A percentile compares a stretch with the other conserved stretches of the same genome.
These are phyloP conservation scores for Yarrowia sp. DNA, from an alignment of 805 yeast genomes.

Conservation along the genomic window DNA sequence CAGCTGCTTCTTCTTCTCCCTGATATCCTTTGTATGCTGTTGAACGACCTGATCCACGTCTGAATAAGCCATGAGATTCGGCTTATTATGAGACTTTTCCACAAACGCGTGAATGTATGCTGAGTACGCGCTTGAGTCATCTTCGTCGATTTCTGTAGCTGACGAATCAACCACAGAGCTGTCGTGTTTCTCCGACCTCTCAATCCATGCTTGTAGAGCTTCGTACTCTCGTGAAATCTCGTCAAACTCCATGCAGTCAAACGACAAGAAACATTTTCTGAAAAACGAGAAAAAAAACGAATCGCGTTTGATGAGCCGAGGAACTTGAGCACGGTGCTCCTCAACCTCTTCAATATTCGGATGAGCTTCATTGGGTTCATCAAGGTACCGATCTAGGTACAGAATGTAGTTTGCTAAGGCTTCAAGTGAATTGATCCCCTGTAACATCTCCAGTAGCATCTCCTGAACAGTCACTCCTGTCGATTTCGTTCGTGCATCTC, in stretches of 20 bases:
- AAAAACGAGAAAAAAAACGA: slow-evolving; percentile 26
- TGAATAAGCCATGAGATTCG: slow-evolving; percentile 17
- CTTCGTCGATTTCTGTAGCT: background rate
- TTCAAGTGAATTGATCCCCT: slow-evolving; percentile 29
- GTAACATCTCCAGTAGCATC: slow-evolving; percentile 25
- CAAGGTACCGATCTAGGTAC: slow-evolving; percentile 28
- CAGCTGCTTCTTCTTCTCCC: slow-evolving; percentile 49
- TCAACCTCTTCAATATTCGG: background rate
- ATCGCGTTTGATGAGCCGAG: slow-evolving; percentile 12
- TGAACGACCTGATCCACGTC: slow-evolving; percentile 21
- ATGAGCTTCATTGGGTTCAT: slow-evolving; percentile 16
- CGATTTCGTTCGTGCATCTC: background rate
- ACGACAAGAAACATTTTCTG: slow-evolving; percentile 33
- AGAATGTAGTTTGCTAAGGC: slow-evolving; percentile 30
- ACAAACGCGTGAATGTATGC: slow-evolving; percentile 13
- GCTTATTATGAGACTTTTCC: slow-evolving; percentile 1
- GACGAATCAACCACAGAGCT: background rate
- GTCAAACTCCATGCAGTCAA: slow-evolving; percentile 47
- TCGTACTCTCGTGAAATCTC: slow-evolving; percentile 35
- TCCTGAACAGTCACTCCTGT: background rate
- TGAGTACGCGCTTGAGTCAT: slow-evolving; percentile 1
- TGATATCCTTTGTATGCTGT: slow-evolving; percentile 48
- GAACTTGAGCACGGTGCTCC: background rate
- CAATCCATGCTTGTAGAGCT: background rate
- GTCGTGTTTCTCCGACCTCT: background rate